Evolutionary conservation across 1,284 basidiomycete species (phyloP).

Genomic region (Cystobasidium pallidum): DNA sequence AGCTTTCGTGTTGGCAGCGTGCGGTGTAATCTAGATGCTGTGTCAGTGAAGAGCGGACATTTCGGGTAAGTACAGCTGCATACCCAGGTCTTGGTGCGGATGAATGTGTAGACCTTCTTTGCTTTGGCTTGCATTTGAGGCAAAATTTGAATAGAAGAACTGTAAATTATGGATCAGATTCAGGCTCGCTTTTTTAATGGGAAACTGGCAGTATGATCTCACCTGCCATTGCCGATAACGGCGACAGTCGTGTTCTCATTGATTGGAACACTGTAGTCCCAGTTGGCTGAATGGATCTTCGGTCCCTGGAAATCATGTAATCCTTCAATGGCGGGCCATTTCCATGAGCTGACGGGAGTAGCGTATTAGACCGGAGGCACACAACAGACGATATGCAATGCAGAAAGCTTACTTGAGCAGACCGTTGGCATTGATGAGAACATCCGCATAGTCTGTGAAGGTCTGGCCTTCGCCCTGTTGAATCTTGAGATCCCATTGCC

Average conservation of each 20-base stretch:
- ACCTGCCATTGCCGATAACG: conserved; percentile 69
- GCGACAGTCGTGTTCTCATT: conserved; percentile 65
- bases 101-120: conserved; percentile 64
- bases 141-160: conserved; percentile 68
- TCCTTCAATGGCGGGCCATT: conserved; percentile 59
- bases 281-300: conserved; percentile 64
- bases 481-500: conserved; percentile 52
- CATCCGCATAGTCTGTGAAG: conserved; percentile 51
- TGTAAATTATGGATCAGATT: conserved; percentile 48
- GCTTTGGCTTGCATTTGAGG: conserved; percentile 61
- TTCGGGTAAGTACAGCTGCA: background rate
- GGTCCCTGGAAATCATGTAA: conserved; percentile 62
- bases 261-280: conserved; percentile 62
- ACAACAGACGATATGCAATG: background rate
- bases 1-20: conserved; percentile 17
- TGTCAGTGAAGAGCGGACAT: background rate
- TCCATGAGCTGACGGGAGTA: conserved; percentile 43
- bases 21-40: conserved; percentile 2
- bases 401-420: conserved; percentile 7
- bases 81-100: conserved; percentile 67
- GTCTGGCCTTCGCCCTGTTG: conserved; percentile 35
- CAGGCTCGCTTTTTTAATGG: background rate
- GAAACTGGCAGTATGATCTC: background rate
- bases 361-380: background rate
- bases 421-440: conserved; percentile 53